Percentiles rank a stretch among this genome's conserved stretches.
Evolutionary conservation across 1,139 yeast species (phyloP).

Genomic region (Taiozyma sp.): DNA sequence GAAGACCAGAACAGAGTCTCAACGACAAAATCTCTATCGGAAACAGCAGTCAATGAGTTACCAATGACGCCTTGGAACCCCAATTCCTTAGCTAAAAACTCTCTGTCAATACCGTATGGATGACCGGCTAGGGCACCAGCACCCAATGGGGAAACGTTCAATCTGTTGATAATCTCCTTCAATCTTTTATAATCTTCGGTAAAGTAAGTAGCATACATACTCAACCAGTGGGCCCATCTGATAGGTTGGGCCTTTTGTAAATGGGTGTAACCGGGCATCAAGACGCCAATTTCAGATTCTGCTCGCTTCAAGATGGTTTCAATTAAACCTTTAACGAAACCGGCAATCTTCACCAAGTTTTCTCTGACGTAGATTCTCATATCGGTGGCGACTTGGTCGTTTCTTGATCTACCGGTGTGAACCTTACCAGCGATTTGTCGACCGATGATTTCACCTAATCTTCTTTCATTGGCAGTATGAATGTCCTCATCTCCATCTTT

Average conservation of each 20-base stretch:
- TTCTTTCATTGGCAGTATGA: constrained; percentile 97
- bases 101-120: constrained; percentile 96
- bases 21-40: constrained; percentile 96
- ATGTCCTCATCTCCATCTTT: constrained; percentile 96
- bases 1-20: constrained; percentile 99
- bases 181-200: constrained; percentile 86
- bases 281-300: constrained; percentile 75
- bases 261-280: constrained; percentile 99
- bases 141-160: constrained; percentile 89
- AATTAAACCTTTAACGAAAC: constrained; percentile 57
- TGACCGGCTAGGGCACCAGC: constrained; percentile 99
- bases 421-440: constrained; percentile 93
- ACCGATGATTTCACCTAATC: constrained; percentile 94
- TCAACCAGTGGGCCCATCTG: constrained; percentile 97
- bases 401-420: constrained; percentile 97
- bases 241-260: constrained; percentile 98
- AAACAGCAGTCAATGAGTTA: constrained; percentile 89
- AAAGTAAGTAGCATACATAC: constrained; percentile 92
- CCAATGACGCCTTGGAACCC: constrained; percentile 88
- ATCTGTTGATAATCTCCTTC: constrained; percentile 72
- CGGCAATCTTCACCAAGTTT: constrained; percentile 56
- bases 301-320: constrained; percentile 71
- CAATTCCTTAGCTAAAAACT: constrained; percentile 71
- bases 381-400: constrained; percentile 98
- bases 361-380: constrained; percentile 93